phyloP scores from a whole-genome alignment of 202 grass and related monocot genomes.

The Brachypodium distachyon region DNA sequence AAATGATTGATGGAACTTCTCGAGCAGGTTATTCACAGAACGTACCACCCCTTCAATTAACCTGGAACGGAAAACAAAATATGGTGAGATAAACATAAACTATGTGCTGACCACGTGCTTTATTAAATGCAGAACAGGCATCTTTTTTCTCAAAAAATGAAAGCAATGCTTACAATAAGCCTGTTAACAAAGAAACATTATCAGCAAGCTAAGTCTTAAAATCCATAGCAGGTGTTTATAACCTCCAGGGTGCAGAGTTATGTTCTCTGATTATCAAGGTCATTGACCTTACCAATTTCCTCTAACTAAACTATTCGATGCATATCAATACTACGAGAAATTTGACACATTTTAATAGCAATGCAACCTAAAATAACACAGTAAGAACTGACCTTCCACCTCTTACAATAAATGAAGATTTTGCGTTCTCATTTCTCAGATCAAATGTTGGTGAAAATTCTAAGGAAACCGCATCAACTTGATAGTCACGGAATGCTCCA shows the following conservation, averaged over 20 bases:
- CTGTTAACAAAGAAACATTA: neutral
- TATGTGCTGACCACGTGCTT: neutral
- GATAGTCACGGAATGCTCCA: constrained; percentile 93
- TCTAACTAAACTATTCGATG: neutral
- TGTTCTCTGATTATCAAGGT: neutral
- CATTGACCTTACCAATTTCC: neutral
- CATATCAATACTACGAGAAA: neutral
- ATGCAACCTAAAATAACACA: neutral
- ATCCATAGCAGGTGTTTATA: neutral
- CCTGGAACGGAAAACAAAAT: constrained; percentile 42
- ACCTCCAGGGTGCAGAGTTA: neutral
- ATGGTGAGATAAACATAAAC: constrained; percentile 1
- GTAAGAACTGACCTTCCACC: constrained; percentile 54
- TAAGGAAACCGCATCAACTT: constrained; percentile 90
- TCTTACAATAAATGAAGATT: constrained; percentile 70
- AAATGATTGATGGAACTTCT: constrained; percentile 99
- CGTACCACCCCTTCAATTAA: constrained; percentile 83
- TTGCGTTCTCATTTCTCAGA: constrained; percentile 74
- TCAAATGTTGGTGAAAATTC: constrained; percentile 71
- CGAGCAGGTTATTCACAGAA: constrained; percentile 89
- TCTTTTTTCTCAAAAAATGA: constrained; percentile 13
- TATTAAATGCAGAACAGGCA: neutral
- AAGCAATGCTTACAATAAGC: constrained; percentile 4
- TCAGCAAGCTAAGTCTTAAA: neutral
- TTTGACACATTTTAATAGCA: neutral